phyloP scores from a whole-genome alignment of 2,329 filamentous ascomycete species.

The Aspergillus sojae region DNA sequence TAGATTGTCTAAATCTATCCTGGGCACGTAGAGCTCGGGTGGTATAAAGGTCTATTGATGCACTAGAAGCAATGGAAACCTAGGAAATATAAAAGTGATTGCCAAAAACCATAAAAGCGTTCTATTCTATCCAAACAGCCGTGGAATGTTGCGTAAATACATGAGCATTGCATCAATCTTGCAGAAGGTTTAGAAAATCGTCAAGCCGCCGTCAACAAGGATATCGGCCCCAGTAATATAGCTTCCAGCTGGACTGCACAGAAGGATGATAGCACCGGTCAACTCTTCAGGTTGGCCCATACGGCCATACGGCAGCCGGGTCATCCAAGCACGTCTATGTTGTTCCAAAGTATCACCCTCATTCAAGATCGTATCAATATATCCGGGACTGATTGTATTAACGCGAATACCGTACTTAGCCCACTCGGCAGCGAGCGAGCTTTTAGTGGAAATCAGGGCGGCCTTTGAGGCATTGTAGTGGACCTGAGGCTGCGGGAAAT shows the following conservation, averaged over 20 bases:
- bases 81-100: no score
- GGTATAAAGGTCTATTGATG: no score
- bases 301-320: constrained; percentile 63
- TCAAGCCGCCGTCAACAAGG: constrained; percentile 58
- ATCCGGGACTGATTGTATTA: constrained; percentile 71
- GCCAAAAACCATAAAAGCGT: no score
- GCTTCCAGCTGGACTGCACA: constrained; percentile 60
- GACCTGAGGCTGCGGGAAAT: constrained; percentile 71
- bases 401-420: constrained; percentile 69
- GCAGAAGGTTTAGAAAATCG: no score
- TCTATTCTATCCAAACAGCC: no score
- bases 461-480: constrained; percentile 75
- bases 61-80: no score
- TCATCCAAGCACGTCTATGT: constrained; percentile 58
- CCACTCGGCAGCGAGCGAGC: constrained; percentile 72
- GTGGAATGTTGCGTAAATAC: no score
- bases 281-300: constrained; percentile 67
- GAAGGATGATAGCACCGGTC: constrained; percentile 62
- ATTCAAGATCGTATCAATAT: constrained; percentile 76
- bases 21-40: no score
- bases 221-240: constrained; percentile 72
- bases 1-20: no score
- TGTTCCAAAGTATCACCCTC: constrained; percentile 61
- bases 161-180: no score
- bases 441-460: constrained; percentile 64